A percentile compares a stretch with the other conserved stretches of the same genome.
Conservation (phyloP, 331 rosid genomes). For the Saraca asoca region DNA sequence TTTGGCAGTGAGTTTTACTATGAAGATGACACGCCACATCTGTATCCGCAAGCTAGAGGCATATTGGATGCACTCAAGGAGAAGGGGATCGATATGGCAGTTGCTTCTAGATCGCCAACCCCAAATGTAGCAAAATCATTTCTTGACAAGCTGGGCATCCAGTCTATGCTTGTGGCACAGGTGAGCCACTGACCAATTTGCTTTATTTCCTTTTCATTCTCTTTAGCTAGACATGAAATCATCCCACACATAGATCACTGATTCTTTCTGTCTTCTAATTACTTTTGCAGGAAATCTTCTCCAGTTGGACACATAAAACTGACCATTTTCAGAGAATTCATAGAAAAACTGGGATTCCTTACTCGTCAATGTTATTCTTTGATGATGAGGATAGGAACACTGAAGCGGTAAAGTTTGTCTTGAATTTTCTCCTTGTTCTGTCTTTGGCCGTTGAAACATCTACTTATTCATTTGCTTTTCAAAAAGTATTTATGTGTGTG, state of each 20-base stretch:
- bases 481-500: not conserved
- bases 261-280: not conserved
- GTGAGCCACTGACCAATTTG: conserved; percentile 20
- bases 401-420: conserved; percentile 40
- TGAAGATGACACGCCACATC: conserved; percentile 33
- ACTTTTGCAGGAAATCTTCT: conserved; percentile 47
- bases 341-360: conserved; percentile 49
- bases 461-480: not conserved
- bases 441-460: not conserved
- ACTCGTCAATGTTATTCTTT: conserved; percentile 58
- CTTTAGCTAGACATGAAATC: not conserved
- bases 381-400: conserved; percentile 62
- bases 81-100: conserved; percentile 46
- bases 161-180: conserved; percentile 42
- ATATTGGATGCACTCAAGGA: conserved; percentile 42
- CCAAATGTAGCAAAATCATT: conserved; percentile 41
- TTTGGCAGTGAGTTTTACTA: conserved; percentile 36
- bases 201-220: not conserved
- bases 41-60: conserved; percentile 40
- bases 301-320: conserved; percentile 50
- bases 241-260: not conserved
- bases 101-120: conserved; percentile 55
- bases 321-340: conserved; percentile 48
- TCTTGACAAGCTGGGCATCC: conserved; percentile 39
- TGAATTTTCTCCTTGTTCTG: not conserved